phyloP scores from a whole-genome alignment of 257 asterid genomes.

The Solanum medicagineum region DNA sequence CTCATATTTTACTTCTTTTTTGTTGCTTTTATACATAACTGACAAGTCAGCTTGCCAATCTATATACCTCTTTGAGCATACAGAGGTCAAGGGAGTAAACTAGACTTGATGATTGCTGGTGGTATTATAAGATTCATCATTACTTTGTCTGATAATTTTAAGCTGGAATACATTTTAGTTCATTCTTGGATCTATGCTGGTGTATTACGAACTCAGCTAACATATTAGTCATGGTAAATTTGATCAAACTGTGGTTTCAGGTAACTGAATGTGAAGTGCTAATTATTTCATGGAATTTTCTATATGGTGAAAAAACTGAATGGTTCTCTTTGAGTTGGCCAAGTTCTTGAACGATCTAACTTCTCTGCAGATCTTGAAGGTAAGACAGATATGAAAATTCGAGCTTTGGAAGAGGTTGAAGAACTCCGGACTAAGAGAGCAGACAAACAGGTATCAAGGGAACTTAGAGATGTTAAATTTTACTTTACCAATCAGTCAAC shows the following conservation, averaged over 20 bases:
- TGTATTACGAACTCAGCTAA: not conserved
- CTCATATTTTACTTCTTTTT: not conserved
- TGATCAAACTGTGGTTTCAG: not conserved
- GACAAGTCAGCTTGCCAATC: not conserved
- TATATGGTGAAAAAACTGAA: not conserved
- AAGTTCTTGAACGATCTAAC: not conserved
- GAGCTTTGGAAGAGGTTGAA: conserved; percentile 81
- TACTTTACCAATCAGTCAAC: not conserved
- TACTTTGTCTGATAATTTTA: not conserved
- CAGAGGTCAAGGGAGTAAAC: not conserved
- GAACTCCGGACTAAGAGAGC: conserved; percentile 86
- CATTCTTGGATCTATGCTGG: not conserved
- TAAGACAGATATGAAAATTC: conserved; percentile 84
- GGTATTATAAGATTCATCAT: not conserved
- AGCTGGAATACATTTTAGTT: not conserved
- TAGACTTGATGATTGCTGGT: not conserved
- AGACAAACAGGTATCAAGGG: conserved; percentile 61
- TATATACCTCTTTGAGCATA: not conserved
- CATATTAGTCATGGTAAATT: not conserved
- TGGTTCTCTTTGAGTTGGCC: not conserved
- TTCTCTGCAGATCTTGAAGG: conserved; percentile 72
- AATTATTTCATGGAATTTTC: not conserved
- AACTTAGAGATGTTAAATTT: not conserved
- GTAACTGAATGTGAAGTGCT: not conserved
- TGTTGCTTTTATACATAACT: not conserved